A percentile compares a stretch with the other conserved stretches of the same genome.
Evolutionary conservation across 2,329 filamentous ascomycete species (phyloP).

Genomic region (Cryphonectria radicalis): DNA sequence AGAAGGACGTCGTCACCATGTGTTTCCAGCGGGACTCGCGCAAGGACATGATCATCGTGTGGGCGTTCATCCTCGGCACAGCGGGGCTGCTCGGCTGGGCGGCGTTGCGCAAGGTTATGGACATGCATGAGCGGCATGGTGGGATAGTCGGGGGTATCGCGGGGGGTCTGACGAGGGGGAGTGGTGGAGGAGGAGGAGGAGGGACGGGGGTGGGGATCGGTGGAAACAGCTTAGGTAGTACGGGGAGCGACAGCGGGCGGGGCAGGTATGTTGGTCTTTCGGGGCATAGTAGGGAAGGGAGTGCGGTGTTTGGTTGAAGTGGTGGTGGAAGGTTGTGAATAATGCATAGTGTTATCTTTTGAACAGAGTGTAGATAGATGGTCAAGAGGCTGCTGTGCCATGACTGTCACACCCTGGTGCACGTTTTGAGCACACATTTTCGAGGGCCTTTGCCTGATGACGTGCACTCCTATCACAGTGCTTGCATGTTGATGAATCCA

Average conservation of each 20-base stretch:
- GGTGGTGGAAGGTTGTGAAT: background rate
- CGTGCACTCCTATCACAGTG: background rate
- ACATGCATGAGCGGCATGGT: slow-evolving; percentile 42
- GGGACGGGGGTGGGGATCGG: slow-evolving; percentile 6
- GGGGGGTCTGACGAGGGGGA: slow-evolving; percentile 24
- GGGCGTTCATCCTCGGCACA: slow-evolving; percentile 65
- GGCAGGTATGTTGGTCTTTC: slow-evolving; percentile 36
- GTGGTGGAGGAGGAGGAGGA: background rate
- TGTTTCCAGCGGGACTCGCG: slow-evolving; percentile 71
- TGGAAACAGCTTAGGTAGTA: slow-evolving; percentile 3
- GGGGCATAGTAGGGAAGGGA: slow-evolving; percentile 27
- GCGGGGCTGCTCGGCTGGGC: slow-evolving; percentile 65
- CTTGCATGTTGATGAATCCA: background rate
- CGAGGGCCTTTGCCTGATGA: background rate
- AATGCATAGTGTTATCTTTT: background rate
- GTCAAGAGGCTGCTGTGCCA: background rate
- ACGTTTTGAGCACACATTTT: background rate
- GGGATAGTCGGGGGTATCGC: slow-evolving; percentile 20
- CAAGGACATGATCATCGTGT: slow-evolving; percentile 70
- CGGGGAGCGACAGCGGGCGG: slow-evolving; percentile 30
- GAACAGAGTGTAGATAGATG: too few species aligned
- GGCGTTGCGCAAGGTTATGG: slow-evolving; percentile 53
- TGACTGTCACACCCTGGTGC: background rate
- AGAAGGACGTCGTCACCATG: slow-evolving; percentile 64
- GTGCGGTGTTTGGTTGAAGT: slow-evolving; percentile 11